Evolutionary conservation across 331 rosid species (phyloP), one percentile per base, ranked within the genome.

Genomic region (Cydonia oblonga): DNA sequence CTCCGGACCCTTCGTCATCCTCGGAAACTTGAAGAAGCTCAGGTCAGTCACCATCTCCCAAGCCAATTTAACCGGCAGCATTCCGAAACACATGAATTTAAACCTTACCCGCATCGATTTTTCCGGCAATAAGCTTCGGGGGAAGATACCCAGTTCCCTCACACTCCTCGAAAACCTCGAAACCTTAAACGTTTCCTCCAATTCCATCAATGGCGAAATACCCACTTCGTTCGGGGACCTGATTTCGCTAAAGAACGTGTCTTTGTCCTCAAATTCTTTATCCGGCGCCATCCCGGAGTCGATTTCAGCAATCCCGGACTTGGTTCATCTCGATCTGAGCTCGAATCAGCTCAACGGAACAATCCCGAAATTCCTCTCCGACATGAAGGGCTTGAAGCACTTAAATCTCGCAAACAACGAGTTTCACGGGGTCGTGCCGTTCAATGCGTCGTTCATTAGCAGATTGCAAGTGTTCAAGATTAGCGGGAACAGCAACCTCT

Each of bases 251-350:
- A 73, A 57, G 46, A 83, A 79, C 1, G 18, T 42, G 49, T 42
- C 49, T 42, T 42, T 42, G 49, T 42, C 49, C 18, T 42, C 6
- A 12, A 42, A 42, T 42, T 42, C 49, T 42, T 42, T 42, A 42
- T 42, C 6, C 0, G 18, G 49, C 16, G 49, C 49, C 49, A 42
- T 42, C 49, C 49, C 0, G 2, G 2, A 42, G 18, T 42, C 16
- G 49, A 13, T 42, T 46, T 59, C 85, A 7, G 40, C 89, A 1
- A 80, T 93, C 3, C 96, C 96, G 0, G 93, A 82, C 11, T 75
- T 93, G 54, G 76, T 79, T 70, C 97, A 93, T 76, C 15, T 93
- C 80, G 98, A 93, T 90, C 96, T 93, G 81, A 93, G 96, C 80
- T 89, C 95, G 9, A 93, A 93, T 67, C 90, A 87, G 84, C 82